Conservation (phyloP, 495 filamentous ascomycete species). For the Hypoxylon crocopeplum region DNA sequence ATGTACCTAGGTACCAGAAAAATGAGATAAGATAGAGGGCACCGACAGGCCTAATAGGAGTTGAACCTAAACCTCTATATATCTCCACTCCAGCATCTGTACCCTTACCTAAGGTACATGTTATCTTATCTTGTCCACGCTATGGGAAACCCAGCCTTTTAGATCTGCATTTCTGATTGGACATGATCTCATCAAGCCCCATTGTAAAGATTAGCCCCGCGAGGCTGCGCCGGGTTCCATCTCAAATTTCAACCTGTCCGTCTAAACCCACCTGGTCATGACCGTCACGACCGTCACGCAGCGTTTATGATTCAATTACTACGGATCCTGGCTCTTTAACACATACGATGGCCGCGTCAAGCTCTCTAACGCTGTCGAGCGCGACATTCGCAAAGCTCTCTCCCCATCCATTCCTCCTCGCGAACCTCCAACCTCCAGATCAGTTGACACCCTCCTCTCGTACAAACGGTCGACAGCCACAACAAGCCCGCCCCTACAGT, state of each 20-base stretch:
- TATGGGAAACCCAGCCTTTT: constrained; percentile 8
- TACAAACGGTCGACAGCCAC: constrained; percentile 77
- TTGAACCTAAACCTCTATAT: too few species aligned
- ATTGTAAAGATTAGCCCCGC: constrained; percentile 15
- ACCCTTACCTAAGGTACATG: too few species aligned
- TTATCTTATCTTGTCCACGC: constrained; percentile 15
- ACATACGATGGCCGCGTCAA: constrained; percentile 37
- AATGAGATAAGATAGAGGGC: not conserved
- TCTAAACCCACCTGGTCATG: not conserved
- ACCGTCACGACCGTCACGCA: constrained; percentile 2
- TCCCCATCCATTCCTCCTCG: constrained; percentile 86
- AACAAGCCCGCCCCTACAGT: constrained; percentile 70
- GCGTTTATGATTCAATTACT: not conserved
- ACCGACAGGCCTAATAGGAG: too few species aligned
- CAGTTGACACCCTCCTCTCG: constrained; percentile 64
- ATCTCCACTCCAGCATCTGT: too few species aligned
- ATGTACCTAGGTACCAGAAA: too few species aligned
- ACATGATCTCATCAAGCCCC: not conserved
- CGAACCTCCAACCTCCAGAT: constrained; percentile 73
- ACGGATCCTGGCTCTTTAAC: not conserved
- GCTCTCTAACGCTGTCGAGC: constrained; percentile 72
- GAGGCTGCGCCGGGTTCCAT: constrained; percentile 19
- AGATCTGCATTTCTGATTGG: constrained; percentile 10
- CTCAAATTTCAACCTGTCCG: constrained; percentile 33
- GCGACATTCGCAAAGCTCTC: constrained; percentile 88